phyloP scores from a whole-genome alignment of 1,139 yeast genomes.

The Geotrichum australiense region DNA sequence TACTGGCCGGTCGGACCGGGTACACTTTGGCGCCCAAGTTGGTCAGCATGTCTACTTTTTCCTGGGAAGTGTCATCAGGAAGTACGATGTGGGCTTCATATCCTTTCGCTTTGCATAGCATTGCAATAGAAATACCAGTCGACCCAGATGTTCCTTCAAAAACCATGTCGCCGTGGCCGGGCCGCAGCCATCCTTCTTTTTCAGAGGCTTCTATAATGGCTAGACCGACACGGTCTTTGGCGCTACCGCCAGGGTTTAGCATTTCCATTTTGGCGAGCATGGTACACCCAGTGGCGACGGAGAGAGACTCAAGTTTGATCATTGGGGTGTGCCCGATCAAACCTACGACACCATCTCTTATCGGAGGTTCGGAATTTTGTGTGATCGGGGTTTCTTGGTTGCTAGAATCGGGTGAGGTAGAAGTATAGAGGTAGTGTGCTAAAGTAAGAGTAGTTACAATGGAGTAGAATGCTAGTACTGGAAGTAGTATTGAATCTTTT shows the following conservation, averaged over 20 bases:
- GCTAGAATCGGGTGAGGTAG: too few relatives aligned
- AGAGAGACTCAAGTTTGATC: constrained; percentile 69
- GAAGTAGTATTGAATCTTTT: too few relatives aligned
- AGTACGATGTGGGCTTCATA: constrained; percentile 84
- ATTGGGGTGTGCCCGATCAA: constrained; percentile 88
- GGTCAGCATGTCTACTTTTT: constrained; percentile 63
- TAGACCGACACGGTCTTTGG: constrained; percentile 89
- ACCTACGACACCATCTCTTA: constrained; percentile 43
- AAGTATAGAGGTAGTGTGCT: too few relatives aligned
- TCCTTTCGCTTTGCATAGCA: constrained; percentile 80
- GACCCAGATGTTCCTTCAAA: constrained; percentile 96
- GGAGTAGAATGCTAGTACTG: too few relatives aligned
- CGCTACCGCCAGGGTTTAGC: constrained; percentile 90
- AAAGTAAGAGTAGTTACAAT: too few relatives aligned
- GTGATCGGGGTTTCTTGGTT: too few relatives aligned
- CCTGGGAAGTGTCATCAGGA: constrained; percentile 91
- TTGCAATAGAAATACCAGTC: constrained; percentile 90
- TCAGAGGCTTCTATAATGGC: constrained; percentile 74
- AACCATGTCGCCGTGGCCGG: constrained; percentile 54
- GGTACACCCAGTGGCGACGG: constrained; percentile 68
- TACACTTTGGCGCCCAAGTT: constrained; percentile 82
- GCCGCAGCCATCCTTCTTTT: constrained; percentile 47
- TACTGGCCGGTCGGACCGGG: constrained; percentile 89
- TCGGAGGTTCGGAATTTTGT: constrained; percentile 11
- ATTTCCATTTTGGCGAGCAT: constrained; percentile 84